Conservation (phyloP, 371 early-diverging fungal species). For the Gilbertella persicaria region DNA sequence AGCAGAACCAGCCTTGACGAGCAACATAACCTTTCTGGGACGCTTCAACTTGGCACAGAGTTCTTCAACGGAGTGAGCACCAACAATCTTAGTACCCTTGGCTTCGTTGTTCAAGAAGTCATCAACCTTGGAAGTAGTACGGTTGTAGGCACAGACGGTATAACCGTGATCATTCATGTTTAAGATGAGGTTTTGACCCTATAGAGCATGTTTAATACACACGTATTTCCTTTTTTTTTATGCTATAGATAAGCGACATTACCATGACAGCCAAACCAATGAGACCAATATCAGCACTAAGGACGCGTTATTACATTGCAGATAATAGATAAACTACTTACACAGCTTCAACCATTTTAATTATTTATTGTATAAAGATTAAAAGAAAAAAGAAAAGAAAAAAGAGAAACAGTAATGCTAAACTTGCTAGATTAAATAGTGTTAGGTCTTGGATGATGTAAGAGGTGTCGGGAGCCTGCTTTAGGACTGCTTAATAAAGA, state of each 20-base stretch:
- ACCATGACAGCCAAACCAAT: constrained; percentile 99
- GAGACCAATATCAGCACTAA: constrained; percentile 97
- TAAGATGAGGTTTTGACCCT: constrained; percentile 97
- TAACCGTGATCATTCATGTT: constrained; percentile 98
- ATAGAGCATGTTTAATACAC: neutral
- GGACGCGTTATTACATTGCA: neutral
- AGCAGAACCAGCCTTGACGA: constrained; percentile 97
- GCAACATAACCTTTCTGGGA: constrained; percentile 95
- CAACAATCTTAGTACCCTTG: constrained; percentile 94
- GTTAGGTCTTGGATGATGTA: constrained; percentile 16
- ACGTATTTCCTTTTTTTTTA: constrained; percentile 1
- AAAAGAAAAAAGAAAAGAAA: constrained; percentile 3
- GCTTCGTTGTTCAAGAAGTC: constrained; percentile 94
- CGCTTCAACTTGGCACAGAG: constrained; percentile 90
- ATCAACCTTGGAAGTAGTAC: constrained; percentile 95
- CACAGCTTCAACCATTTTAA: constrained; percentile 33
- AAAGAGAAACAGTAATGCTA: constrained; percentile 1
- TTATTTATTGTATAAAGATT: constrained; percentile 2
- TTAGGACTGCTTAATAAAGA: constrained; percentile 16
- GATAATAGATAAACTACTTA: constrained; percentile 4
- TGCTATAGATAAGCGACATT: constrained; percentile 24
- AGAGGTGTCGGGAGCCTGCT: constrained; percentile 10
- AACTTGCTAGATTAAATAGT: constrained; percentile 4
- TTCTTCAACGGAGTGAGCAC: constrained; percentile 93
- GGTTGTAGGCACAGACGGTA: constrained; percentile 94